Evolutionary conservation across 1,284 basidiomycete genomes (phyloP).

Genomic region (Ceratobasidium theobromae): DNA sequence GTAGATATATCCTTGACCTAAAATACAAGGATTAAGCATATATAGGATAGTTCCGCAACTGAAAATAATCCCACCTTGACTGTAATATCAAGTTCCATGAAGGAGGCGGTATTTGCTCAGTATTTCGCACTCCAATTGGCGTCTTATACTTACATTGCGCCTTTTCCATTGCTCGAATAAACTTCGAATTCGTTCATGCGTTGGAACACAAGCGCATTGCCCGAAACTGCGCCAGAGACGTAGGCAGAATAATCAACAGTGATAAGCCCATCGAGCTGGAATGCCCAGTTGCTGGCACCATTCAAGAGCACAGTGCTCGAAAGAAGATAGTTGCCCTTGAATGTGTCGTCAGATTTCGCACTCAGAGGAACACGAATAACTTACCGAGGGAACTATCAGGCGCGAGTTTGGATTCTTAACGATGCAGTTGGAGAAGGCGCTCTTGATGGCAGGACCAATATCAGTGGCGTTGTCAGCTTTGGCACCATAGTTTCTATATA

Average conservation of each 20-base stretch:
- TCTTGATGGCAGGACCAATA: conserved; percentile 45
- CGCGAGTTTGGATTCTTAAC: conserved; percentile 41
- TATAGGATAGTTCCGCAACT: neutral
- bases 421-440: conserved; percentile 43
- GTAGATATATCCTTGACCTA: conserved; percentile 26
- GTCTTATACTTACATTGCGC: conserved; percentile 43
- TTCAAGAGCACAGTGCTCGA: conserved; percentile 42
- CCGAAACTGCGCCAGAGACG: conserved; percentile 9
- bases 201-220: conserved; percentile 18
- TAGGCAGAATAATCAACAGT: conserved; percentile 37
- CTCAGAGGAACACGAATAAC: neutral
- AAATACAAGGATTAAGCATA: neutral
- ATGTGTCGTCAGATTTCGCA: neutral
- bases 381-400: conserved; percentile 40
- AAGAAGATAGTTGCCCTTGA: conserved; percentile 42
- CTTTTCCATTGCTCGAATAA: conserved; percentile 45
- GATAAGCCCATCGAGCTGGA: conserved; percentile 44
- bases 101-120: neutral
- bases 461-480: conserved; percentile 36
- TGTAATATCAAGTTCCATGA: neutral
- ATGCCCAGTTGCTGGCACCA: conserved; percentile 43
- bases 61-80: conserved; percentile 38
- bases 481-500: conserved; percentile 17
- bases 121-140: neutral
- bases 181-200: conserved; percentile 46